These are phyloP conservation scores for Kalmanozyma brasiliensis DNA, from an alignment of 1,284 basidiomycete genomes.

Conservation along the genomic window DNA sequence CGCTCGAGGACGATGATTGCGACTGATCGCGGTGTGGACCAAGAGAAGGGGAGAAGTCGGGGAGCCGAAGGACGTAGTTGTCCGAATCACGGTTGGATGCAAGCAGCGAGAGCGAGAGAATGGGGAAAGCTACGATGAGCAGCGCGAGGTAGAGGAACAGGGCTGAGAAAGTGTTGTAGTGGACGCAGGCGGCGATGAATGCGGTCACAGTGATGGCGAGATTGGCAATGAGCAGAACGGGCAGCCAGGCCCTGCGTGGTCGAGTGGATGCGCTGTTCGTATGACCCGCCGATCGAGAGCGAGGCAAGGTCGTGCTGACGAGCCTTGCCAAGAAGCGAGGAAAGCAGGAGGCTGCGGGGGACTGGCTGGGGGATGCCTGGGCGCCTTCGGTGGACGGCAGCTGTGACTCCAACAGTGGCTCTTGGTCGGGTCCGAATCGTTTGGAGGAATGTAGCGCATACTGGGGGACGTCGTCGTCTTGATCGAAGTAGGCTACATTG, in stretches of 20 bases:
- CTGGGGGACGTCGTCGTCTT: slow-evolving; percentile 2
- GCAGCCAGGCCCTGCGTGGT: slow-evolving; percentile 22
- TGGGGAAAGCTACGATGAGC: slow-evolving; percentile 31
- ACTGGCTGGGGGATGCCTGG: neutral
- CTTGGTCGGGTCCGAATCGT: slow-evolving; percentile 12
- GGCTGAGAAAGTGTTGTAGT: slow-evolving; percentile 37
- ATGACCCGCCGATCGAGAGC: neutral
- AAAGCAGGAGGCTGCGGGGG: neutral
- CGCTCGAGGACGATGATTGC: neutral
- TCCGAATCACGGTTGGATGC: slow-evolving; percentile 2
- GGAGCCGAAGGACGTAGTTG: slow-evolving; percentile 15
- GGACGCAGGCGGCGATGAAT: slow-evolving; percentile 35
- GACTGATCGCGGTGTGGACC: slow-evolving; percentile 7
- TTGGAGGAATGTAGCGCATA: slow-evolving; percentile 10
- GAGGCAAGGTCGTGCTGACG: neutral
- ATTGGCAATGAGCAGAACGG: slow-evolving; percentile 15
- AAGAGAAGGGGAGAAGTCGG: slow-evolving; percentile 6
- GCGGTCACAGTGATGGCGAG: slow-evolving; percentile 11
- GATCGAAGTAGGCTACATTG: slow-evolving; percentile 19
- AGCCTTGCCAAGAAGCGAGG: slow-evolving; percentile 1
- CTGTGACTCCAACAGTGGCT: slow-evolving; percentile 12
- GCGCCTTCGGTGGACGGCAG: neutral
- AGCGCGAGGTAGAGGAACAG: slow-evolving; percentile 37
- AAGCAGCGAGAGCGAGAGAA: slow-evolving; percentile 24
- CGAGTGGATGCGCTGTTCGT: neutral